Percentiles rank a stretch among this genome's conserved stretches.
Evolutionary conservation across 2,329 filamentous ascomycete species (phyloP).

Genomic region (Aspergillus fumigatus): DNA sequence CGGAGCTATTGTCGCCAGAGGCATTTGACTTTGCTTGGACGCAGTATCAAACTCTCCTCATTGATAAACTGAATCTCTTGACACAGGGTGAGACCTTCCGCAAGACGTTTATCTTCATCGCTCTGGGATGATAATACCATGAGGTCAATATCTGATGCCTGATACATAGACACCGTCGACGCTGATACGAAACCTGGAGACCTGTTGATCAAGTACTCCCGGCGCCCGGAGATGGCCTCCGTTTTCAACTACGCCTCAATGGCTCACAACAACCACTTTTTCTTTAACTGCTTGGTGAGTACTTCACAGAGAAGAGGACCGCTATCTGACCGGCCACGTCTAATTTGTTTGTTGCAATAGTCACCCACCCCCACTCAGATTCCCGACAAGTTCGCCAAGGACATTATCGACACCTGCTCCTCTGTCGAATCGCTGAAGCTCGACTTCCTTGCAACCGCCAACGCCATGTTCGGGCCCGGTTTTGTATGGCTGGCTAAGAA

Average conservation of each 20-base stretch:
- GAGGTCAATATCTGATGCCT: neutral
- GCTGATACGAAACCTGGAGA: constrained; percentile 60
- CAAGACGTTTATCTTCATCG: neutral
- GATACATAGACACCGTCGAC: constrained; percentile 55
- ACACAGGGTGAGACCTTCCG: constrained; percentile 57
- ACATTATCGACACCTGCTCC: constrained; percentile 69
- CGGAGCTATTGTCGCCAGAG: constrained; percentile 64
- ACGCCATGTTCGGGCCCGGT: constrained; percentile 91
- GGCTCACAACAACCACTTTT: constrained; percentile 79
- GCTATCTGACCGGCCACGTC: neutral
- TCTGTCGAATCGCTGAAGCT: constrained; percentile 75
- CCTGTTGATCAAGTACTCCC: constrained; percentile 70
- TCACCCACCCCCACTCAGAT: constrained; percentile 48
- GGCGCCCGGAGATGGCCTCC: constrained; percentile 70
- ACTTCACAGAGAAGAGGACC: neutral
- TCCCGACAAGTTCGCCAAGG: constrained; percentile 51
- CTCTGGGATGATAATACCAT: neutral
- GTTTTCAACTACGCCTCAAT: constrained; percentile 96
- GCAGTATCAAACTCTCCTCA: constrained; percentile 70
- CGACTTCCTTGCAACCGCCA: constrained; percentile 75
- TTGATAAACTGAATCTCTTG: constrained; percentile 71
- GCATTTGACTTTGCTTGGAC: constrained; percentile 76
- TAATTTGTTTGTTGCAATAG: constrained; percentile 9
- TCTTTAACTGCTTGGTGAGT: constrained; percentile 45
- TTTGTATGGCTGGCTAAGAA: constrained; percentile 89